These are phyloP conservation scores for Psidium friedrichsthalianum DNA, from an alignment of 345 rosid species.

Conservation along the genomic window DNA sequence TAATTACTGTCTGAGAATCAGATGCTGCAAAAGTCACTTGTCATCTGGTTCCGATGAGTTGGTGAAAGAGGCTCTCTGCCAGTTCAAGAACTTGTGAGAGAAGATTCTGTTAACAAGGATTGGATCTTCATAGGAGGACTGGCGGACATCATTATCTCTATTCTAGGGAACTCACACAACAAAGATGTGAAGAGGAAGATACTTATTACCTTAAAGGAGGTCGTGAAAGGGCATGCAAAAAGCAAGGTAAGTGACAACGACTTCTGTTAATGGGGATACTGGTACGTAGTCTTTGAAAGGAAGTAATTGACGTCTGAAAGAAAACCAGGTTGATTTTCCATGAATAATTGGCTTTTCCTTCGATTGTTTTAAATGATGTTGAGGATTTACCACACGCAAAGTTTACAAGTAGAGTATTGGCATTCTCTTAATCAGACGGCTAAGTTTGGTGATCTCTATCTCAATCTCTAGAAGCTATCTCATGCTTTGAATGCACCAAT, in stretches of 20 bases:
- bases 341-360: neutral
- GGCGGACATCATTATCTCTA: slow-evolving; percentile 26
- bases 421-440: neutral
- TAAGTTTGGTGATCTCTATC: neutral
- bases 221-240: slow-evolving; percentile 46
- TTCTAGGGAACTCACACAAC: slow-evolving; percentile 37
- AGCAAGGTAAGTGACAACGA: slow-evolving; percentile 34
- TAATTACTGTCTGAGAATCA: slow-evolving; percentile 51
- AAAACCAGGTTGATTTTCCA: neutral
- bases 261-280: neutral
- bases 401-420: neutral
- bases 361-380: neutral
- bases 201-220: slow-evolving; percentile 34
- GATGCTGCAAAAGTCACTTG: slow-evolving; percentile 38
- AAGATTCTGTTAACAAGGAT: slow-evolving; percentile 51
- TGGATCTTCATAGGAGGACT: slow-evolving; percentile 57
- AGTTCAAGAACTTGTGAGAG: slow-evolving; percentile 49
- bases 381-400: neutral
- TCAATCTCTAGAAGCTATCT: neutral
- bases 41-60: slow-evolving; percentile 25
- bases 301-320: neutral
- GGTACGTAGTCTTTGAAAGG: neutral
- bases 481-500: neutral
- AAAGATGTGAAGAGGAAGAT: slow-evolving; percentile 41
- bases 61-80: slow-evolving; percentile 35